phyloP scores from a whole-genome alignment of 2,329 filamentous ascomycete genomes.

The Anisogramma anomala region DNA sequence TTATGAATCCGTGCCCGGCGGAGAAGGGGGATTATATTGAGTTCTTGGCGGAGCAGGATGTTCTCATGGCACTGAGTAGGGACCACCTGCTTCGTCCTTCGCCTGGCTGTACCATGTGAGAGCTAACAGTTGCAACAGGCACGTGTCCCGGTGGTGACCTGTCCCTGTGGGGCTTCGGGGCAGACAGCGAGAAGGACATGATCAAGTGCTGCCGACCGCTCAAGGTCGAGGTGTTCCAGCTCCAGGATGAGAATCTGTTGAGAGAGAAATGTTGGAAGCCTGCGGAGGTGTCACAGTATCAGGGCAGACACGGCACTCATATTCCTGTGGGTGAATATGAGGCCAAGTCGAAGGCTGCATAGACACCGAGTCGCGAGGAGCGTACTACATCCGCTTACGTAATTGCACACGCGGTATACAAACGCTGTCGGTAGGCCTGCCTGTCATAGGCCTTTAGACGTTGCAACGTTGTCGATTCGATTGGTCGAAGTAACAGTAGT shows the following conservation, averaged over 20 bases:
- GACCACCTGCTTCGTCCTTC: constrained; percentile 6
- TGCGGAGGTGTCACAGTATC: constrained; percentile 49
- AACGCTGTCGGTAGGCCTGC: no score
- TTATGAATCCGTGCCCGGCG: constrained; percentile 56
- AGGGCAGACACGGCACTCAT: constrained; percentile 52
- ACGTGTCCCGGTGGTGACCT: constrained; percentile 75
- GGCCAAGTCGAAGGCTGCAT: no score
- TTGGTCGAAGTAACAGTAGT: no score
- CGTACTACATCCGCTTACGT: background rate
- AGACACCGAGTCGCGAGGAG: no score
- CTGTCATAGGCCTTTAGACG: no score
- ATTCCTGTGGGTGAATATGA: constrained; percentile 16
- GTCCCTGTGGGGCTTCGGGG: constrained; percentile 70
- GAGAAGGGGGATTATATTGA: constrained; percentile 50
- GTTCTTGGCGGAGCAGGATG: constrained; percentile 69
- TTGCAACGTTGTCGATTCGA: no score
- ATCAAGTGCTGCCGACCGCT: constrained; percentile 60
- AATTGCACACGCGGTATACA: background rate
- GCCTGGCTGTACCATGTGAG: constrained; percentile 24
- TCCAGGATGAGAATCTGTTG: constrained; percentile 43
- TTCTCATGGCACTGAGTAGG: constrained; percentile 49
- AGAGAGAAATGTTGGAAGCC: constrained; percentile 47
- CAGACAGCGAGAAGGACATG: constrained; percentile 56
- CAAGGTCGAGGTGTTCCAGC: constrained; percentile 58
- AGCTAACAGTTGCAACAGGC: constrained; percentile 22